Evolutionary conservation across 164 flowering plant species (phyloP).

Genomic region (Stephania yunnanensis): DNA sequence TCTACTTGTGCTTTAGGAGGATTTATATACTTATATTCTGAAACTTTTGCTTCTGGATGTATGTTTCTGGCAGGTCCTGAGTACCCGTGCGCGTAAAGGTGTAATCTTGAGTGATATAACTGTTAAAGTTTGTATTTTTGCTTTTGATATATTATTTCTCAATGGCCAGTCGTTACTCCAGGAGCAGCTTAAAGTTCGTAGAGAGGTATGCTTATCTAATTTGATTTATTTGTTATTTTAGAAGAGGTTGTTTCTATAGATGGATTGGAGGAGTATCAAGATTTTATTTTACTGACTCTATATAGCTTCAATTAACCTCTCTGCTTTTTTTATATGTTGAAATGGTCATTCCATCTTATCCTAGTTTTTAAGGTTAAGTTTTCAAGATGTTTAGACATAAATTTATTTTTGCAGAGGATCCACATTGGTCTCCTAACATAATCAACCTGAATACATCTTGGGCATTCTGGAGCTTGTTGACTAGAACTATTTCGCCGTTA

Average conservation of each 20-base stretch:
- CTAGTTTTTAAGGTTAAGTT: too few relatives aligned
- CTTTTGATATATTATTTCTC: slow-evolving; percentile 82
- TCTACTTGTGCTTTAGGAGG: background rate
- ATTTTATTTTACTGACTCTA: background rate
- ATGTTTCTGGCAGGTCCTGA: slow-evolving; percentile 56
- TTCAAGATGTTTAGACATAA: background rate
- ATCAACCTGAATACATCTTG: background rate
- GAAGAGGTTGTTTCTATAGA: background rate
- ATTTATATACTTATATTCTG: background rate
- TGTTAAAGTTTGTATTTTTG: slow-evolving; percentile 83
- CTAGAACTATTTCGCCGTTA: background rate
- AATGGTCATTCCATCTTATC: background rate
- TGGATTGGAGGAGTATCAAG: background rate
- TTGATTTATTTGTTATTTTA: background rate
- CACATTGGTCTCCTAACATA: background rate
- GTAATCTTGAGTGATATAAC: slow-evolving; percentile 70
- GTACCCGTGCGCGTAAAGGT: slow-evolving; percentile 86
- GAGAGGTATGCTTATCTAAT: slow-evolving; percentile 48
- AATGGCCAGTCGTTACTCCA: slow-evolving; percentile 79
- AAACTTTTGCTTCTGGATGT: background rate
- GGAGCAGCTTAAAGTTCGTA: slow-evolving; percentile 71
- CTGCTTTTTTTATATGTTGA: background rate
- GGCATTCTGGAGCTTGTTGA: background rate
- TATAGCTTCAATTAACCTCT: background rate
- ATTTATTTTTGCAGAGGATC: background rate